These are phyloP conservation scores for Suillus cothurnatus DNA, from an alignment of 768 basidiomycete species.

Conservation along the genomic window DNA sequence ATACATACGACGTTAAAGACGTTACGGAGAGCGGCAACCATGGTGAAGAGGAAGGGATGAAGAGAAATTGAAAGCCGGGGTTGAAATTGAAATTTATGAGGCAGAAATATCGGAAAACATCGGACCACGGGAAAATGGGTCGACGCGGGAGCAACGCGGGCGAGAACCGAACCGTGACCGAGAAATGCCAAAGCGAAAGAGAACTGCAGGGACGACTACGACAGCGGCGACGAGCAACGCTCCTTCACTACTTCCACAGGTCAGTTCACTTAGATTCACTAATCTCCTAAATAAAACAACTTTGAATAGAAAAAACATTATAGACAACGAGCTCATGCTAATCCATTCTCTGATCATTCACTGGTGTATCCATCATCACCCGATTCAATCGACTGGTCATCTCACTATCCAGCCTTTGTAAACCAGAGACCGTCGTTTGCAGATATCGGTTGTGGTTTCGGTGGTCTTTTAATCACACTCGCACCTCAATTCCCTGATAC, in stretches of 20 bases:
- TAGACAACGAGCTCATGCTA: conserved; percentile 81
- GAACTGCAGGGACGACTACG: conserved; percentile 10
- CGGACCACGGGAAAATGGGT: conserved; percentile 2
- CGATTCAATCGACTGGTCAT: conserved; percentile 73
- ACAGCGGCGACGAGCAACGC: not conserved
- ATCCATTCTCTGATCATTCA: conserved; percentile 86
- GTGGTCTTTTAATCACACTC: conserved; percentile 86
- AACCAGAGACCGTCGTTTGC: conserved; percentile 85
- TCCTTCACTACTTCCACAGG: conserved; percentile 50
- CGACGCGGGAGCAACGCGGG: not conserved
- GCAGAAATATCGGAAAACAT: conserved; percentile 28
- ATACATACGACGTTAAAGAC: conserved; percentile 36
- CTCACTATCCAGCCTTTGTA: conserved; percentile 77
- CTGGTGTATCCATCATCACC: conserved; percentile 87
- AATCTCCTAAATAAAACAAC: not conserved
- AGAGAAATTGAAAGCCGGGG: not conserved
- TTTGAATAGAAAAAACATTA: conserved; percentile 74
- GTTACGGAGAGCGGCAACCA: conserved; percentile 46
- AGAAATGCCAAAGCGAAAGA: conserved; percentile 33
- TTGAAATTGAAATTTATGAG: conserved; percentile 15
- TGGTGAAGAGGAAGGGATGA: conserved; percentile 26
- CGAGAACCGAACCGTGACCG: not conserved
- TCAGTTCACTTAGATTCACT: conserved; percentile 19
- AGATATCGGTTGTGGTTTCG: conserved; percentile 98
- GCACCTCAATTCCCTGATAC: conserved; percentile 91